Conservation (phyloP, 192 early-diverging fungal species). For the Diversispora epigaea region DNA sequence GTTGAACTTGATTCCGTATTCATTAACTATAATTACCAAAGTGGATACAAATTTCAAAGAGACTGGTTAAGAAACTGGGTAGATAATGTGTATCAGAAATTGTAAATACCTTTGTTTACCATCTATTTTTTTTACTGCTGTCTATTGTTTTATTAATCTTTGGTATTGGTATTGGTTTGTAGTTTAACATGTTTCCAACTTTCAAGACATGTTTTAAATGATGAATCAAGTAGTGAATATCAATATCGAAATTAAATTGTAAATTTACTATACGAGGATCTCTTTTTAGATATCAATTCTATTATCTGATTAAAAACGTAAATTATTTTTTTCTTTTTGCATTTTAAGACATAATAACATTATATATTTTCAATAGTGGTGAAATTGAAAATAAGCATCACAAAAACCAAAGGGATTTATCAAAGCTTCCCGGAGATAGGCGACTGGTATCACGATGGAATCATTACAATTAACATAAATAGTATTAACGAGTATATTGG, state of each 20-base stretch:
- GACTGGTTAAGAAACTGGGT: constrained; percentile 14
- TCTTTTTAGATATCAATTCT: neutral
- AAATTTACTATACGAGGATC: neutral
- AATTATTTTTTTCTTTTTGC: neutral
- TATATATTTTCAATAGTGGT: constrained; percentile 3
- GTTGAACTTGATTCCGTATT: constrained; percentile 12
- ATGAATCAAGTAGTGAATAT: constrained; percentile 20
- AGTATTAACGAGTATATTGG: constrained; percentile 12
- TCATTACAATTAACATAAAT: constrained; percentile 21
- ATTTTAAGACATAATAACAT: neutral
- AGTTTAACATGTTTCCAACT: constrained; percentile 21
- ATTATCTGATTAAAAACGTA: constrained; percentile 8
- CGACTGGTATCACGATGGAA: constrained; percentile 19
- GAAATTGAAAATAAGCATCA: constrained; percentile 18
- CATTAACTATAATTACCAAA: constrained; percentile 15
- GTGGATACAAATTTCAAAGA: constrained; percentile 7
- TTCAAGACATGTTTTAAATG: constrained; percentile 17
- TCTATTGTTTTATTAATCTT: constrained; percentile 13
- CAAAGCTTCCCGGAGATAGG: neutral
- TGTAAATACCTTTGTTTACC: constrained; percentile 18
- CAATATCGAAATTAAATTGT: constrained; percentile 13
- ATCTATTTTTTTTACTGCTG: neutral
- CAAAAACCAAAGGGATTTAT: constrained; percentile 11
- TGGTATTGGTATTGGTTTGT: constrained; percentile 16
- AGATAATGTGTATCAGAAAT: constrained; percentile 6